Conservation (phyloP, 306 rosid genomes). For the Medicago ruthenica region DNA sequence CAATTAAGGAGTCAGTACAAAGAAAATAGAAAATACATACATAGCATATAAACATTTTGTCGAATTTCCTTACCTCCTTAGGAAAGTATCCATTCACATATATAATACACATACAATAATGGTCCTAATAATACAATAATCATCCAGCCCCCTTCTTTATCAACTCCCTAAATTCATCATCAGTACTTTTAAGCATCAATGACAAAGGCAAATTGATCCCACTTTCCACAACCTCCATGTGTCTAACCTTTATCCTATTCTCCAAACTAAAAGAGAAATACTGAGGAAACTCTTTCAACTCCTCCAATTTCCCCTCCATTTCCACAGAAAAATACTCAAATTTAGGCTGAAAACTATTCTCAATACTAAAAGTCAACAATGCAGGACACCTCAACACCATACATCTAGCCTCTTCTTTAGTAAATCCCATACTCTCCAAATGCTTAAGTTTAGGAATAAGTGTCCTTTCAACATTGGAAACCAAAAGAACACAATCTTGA, state of each 20-base stretch:
- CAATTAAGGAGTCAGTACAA: background rate
- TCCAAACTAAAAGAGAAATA: conserved; percentile 88
- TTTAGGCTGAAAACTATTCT: conserved; percentile 80
- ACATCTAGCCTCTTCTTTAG: conserved; percentile 55
- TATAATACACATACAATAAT: conserved; percentile 28
- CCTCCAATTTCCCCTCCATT: conserved; percentile 70
- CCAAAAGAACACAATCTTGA: conserved; percentile 72
- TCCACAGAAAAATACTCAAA: conserved; percentile 63
- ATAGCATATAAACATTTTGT: conserved; percentile 28
- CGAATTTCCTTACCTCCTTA: conserved; percentile 16
- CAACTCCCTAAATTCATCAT: conserved; percentile 70
- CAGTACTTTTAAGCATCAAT: conserved; percentile 79
- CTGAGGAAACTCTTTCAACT: conserved; percentile 82
- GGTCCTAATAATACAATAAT: conserved; percentile 20
- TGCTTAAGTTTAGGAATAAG: conserved; percentile 72
- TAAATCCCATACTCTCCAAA: conserved; percentile 66
- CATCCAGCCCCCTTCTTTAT: conserved; percentile 37
- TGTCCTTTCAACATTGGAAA: conserved; percentile 79
- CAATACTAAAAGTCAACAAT: conserved; percentile 84
- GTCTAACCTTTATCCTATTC: conserved; percentile 90
- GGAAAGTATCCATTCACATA: conserved; percentile 11
- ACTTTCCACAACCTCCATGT: conserved; percentile 58
- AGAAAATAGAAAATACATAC: conserved; percentile 10
- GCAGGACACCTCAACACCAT: conserved; percentile 85
- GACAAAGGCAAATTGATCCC: conserved; percentile 67